Evolutionary conservation across 768 basidiomycete species (phyloP), one percentile per base, ranked within the genome.

Genomic region (Lyophyllum shimeji): DNA sequence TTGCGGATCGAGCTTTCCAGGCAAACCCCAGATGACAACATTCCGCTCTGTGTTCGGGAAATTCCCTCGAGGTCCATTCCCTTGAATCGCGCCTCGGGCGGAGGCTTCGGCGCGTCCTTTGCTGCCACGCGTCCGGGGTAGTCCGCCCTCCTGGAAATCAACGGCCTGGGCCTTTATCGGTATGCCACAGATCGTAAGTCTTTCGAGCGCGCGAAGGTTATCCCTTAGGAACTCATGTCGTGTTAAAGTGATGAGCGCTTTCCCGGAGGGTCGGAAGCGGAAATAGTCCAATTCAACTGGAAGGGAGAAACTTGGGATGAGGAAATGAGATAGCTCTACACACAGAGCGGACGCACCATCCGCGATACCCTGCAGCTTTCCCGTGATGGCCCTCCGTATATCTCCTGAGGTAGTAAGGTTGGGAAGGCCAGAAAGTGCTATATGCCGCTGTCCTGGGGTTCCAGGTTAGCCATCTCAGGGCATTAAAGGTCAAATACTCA

Each of bases 21-120:
- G 86, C 37, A 90, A 63, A 2, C 89, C 90, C 66, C 74, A 80
- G 1, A 89, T 62, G 6, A 83, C 76, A 21, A 90, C 89, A 50
- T 74, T 75, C 58, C 68, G 82, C 9, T 82, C 83, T 33, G 70
- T 68, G 43, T 80, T 75, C 9, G 68, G 59, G 46, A 84, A 67
- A 15, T 80, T 75, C n/a, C 79, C 88, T 34, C 75, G 75, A 8
- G 81, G 77, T 9, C 84, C 86, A 52, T 74, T 73, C 4, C 78
- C 77, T 34, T 50, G 52, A 20, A 69, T 39, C 1, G 65, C 42
- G 1, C 66, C 70, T 29, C 70, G 56, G 18, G 52, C 52, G 15
- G 56, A 64, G 15, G 67, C 70, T 15, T 70, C 62, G 37, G 69
- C 58, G 25, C 70, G 65, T 15, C 71, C 70, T 57, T 65, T 65